Percentiles rank a stretch among this genome's conserved stretches.
Conservation (phyloP, 139 green algal genomes). For the Chlamydomonas sp. region DNA sequence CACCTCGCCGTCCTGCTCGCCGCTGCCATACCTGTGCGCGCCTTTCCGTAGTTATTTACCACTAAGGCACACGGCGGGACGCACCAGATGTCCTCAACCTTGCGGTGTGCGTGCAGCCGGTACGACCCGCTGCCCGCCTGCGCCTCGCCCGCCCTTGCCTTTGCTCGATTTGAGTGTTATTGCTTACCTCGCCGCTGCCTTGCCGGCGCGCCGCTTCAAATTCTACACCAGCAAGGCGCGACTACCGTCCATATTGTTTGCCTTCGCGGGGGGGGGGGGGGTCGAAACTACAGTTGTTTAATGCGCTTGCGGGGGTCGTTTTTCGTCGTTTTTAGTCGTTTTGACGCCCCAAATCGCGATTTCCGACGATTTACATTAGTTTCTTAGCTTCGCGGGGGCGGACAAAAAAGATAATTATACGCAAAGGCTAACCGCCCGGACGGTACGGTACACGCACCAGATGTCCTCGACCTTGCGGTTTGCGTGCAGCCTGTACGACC, state of each 20-base stretch:
- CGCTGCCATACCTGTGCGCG: neutral
- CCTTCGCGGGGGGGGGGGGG: no score
- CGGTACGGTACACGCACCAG: conserved; percentile 39
- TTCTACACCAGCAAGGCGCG: conserved; percentile 21
- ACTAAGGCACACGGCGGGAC: conserved; percentile 3
- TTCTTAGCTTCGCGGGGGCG: no score
- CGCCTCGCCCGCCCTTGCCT: conserved; percentile 58
- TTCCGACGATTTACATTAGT: no score
- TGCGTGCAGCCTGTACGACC: conserved; percentile 70
- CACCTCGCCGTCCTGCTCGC: neutral
- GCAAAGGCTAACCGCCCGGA: no score
- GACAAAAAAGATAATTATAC: no score
- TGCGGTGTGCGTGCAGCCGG: conserved; percentile 71
- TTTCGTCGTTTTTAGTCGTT: no score
- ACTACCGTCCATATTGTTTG: no score
- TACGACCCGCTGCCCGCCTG: conserved; percentile 36
- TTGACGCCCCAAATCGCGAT: no score
- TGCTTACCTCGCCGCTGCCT: neutral
- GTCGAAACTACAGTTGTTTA: no score
- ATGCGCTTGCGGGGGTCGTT: no score
- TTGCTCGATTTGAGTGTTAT: neutral
- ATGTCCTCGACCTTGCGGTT: conserved; percentile 57
- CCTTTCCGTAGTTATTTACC: neutral
- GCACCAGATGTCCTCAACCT: conserved; percentile 43
- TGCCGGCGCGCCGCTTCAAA: neutral